Conservation (phyloP, 2,329 filamentous ascomycete genomes). For the Colletotrichum spinosum region DNA sequence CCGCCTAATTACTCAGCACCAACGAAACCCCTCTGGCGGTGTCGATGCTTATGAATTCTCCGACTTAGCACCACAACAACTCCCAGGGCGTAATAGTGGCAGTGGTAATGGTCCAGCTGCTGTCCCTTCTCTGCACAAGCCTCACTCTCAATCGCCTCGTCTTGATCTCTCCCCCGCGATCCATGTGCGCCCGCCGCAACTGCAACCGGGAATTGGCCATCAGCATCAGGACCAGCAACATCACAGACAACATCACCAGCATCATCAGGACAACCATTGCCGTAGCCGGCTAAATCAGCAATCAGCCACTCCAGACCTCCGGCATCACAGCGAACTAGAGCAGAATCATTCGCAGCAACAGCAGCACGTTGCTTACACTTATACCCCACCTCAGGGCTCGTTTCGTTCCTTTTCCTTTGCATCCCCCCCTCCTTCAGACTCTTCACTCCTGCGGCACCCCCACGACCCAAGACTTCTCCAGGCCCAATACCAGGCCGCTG, state of each 20-base stretch:
- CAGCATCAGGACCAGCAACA: not conserved
- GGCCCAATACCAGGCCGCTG: constrained; percentile 27
- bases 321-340: not conserved
- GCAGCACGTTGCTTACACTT: not conserved
- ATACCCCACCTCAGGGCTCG: constrained; percentile 2
- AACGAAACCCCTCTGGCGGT: not conserved
- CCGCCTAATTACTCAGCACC: constrained; percentile 8
- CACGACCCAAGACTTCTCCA: constrained; percentile 37
- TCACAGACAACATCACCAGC: not conserved
- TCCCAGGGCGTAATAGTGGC: not conserved
- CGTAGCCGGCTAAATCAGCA: constrained; percentile 2
- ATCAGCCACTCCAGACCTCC: not conserved
- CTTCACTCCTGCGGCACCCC: constrained; percentile 33
- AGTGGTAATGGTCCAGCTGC: not conserved
- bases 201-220: not conserved
- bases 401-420: constrained; percentile 1
- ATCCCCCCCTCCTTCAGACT: constrained; percentile 19
- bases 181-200: not conserved
- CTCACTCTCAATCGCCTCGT: not conserved
- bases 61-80: not conserved
- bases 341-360: not conserved
- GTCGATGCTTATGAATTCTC: constrained; percentile 1
- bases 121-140: not conserved
- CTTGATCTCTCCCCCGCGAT: constrained; percentile 7
- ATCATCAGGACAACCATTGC: not conserved